A percentile compares a stretch with the other conserved stretches of the same genome.
Conservation (phyloP, 306 rosid species). For the Lotus japonicus region DNA sequence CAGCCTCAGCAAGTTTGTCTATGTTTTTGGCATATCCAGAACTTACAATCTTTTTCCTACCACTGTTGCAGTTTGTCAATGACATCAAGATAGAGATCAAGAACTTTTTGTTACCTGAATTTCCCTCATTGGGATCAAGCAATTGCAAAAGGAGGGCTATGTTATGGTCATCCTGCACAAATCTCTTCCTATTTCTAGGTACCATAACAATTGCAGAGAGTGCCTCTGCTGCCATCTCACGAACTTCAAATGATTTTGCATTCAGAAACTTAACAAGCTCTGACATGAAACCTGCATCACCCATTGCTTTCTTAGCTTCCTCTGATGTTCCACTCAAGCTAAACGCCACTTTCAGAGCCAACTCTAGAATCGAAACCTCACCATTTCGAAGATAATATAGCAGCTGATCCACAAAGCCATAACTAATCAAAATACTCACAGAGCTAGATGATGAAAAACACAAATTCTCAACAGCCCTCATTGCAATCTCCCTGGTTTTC, state of each 20-base stretch:
- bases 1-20: slow-evolving; percentile 73
- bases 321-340: slow-evolving; percentile 58
- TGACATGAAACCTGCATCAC: slow-evolving; percentile 66
- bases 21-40: slow-evolving; percentile 73
- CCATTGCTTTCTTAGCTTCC: slow-evolving; percentile 75
- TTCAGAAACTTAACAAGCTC: slow-evolving; percentile 72
- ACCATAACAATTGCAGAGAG: slow-evolving; percentile 60
- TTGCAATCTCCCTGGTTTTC: slow-evolving; percentile 50
- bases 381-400: slow-evolving; percentile 53
- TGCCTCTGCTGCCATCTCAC: slow-evolving; percentile 83
- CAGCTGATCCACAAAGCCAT: slow-evolving; percentile 65
- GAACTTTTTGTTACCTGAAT: slow-evolving; percentile 58
- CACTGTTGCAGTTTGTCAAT: slow-evolving; percentile 70
- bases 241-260: slow-evolving; percentile 71
- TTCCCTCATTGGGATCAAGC: slow-evolving; percentile 61
- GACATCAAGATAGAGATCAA: slow-evolving; percentile 66
- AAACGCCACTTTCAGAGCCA: slow-evolving; percentile 62
- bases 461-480: slow-evolving; percentile 65
- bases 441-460: slow-evolving; percentile 47
- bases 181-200: slow-evolving; percentile 65
- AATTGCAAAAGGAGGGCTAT: slow-evolving; percentile 59
- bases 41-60: slow-evolving; percentile 66
- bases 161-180: slow-evolving; percentile 72
- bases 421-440: slow-evolving; percentile 45
- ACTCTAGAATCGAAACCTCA: slow-evolving; percentile 67